These are phyloP conservation scores for Trichoderma sp. DNA, from an alignment of 2,329 filamentous ascomycete species.

Conservation along the genomic window DNA sequence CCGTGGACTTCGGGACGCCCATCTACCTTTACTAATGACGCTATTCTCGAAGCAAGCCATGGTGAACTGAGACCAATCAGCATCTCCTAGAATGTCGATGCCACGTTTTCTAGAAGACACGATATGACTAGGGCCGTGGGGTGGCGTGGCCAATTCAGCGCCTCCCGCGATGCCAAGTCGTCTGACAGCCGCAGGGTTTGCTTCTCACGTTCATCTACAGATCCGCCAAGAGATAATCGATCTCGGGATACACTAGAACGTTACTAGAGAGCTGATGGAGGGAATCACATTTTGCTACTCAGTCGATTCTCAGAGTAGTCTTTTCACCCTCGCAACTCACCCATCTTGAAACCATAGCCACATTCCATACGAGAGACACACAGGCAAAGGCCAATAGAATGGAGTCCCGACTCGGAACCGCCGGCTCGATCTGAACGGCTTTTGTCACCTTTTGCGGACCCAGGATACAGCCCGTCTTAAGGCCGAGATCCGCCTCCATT, in stretches of 20 bases:
- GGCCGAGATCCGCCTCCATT: conserved; percentile 12
- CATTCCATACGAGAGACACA: too few relatives aligned
- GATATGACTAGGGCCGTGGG: background rate
- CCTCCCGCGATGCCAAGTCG: background rate
- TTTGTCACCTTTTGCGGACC: conserved; percentile 9
- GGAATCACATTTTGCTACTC: too few relatives aligned
- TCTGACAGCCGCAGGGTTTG: background rate
- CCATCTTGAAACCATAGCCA: too few relatives aligned
- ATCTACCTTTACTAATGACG: background rate
- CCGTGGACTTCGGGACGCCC: background rate
- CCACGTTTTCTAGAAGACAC: background rate
- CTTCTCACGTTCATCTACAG: too few relatives aligned
- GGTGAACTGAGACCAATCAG: too few relatives aligned
- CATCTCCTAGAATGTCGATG: background rate
- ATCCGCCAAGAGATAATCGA: too few relatives aligned
- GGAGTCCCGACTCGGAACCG: conserved; percentile 1
- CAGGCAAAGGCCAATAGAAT: background rate
- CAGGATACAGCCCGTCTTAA: conserved; percentile 9
- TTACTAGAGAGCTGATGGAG: too few relatives aligned
- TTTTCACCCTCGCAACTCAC: too few relatives aligned
- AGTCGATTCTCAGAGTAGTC: too few relatives aligned
- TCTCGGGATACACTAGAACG: too few relatives aligned
- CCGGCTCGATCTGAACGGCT: conserved; percentile 12
- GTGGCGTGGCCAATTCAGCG: background rate
- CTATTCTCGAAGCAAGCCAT: too few relatives aligned